Percentiles rank a stretch among this genome's conserved stretches.
These are phyloP conservation scores for Saturnispora besseyi DNA, from an alignment of 805 yeast genomes.

Conservation along the genomic window DNA sequence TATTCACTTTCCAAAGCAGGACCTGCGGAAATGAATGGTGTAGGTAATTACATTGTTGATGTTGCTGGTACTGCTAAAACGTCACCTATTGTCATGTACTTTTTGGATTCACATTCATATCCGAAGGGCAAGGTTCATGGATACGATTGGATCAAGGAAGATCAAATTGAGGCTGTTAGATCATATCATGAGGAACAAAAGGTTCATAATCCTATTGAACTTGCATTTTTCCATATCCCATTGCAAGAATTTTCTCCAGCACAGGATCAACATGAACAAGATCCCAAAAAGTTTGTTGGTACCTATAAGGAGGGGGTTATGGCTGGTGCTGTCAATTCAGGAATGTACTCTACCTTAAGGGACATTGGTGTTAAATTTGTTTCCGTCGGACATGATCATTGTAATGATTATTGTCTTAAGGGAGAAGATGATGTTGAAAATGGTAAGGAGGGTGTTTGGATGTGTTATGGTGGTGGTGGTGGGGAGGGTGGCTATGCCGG, in stretches of 20 bases:
- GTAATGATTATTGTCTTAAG: constrained; percentile 79
- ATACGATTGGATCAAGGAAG: constrained; percentile 68
- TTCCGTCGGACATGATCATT: constrained; percentile 91
- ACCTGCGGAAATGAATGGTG: constrained; percentile 63
- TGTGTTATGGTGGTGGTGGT: constrained; percentile 88
- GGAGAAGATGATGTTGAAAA: constrained; percentile 29
- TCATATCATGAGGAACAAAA: constrained; percentile 6
- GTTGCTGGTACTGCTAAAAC: constrained; percentile 33
- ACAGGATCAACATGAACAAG: neutral
- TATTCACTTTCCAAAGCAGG: constrained; percentile 55
- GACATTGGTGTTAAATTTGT: constrained; percentile 66
- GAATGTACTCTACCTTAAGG: constrained; percentile 50
- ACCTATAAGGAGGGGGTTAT: constrained; percentile 61
- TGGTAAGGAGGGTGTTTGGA: constrained; percentile 47
- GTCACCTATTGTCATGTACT: constrained; percentile 44
- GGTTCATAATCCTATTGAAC: constrained; percentile 38
- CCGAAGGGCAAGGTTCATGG: constrained; percentile 66
- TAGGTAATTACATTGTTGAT: constrained; percentile 66
- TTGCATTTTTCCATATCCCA: constrained; percentile 96
- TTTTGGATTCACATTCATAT: constrained; percentile 78
- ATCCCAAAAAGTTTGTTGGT: constrained; percentile 41
- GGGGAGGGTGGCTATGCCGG: constrained; percentile 98
- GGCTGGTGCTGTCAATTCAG: constrained; percentile 65
- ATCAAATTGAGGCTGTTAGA: constrained; percentile 18
- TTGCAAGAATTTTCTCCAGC: constrained; percentile 57